These are phyloP conservation scores for Mercurialis annua DNA, from an alignment of 345 rosid species.

Conservation along the genomic window DNA sequence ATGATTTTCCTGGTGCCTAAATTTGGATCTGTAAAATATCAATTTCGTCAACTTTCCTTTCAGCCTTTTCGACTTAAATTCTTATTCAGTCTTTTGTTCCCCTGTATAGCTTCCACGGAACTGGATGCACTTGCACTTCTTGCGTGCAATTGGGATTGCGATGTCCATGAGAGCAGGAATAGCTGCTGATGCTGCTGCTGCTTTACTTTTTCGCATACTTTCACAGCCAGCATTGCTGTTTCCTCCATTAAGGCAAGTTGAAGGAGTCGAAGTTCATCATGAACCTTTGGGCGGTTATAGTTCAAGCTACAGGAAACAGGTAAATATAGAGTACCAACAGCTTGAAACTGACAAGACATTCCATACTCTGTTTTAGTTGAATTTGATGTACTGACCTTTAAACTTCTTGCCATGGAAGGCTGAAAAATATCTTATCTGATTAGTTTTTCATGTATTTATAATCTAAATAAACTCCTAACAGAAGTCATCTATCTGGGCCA, in stretches of 20 bases:
- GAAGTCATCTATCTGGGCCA: too few relatives aligned
- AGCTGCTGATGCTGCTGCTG: slow-evolving; percentile 99
- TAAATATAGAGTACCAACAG: slow-evolving; percentile 15
- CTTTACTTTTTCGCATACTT: slow-evolving; percentile 86
- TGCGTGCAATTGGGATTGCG: slow-evolving; percentile 96
- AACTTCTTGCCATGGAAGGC: slow-evolving; percentile 4
- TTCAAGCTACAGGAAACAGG: slow-evolving; percentile 87
- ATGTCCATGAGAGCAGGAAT: slow-evolving; percentile 99
- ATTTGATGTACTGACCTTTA: not conserved
- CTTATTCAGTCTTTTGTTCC: slow-evolving; percentile 20
- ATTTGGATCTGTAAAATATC: not conserved
- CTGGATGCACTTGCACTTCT: slow-evolving; percentile 99
- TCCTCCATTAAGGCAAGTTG: slow-evolving; percentile 90
- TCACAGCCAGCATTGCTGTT: slow-evolving; percentile 96
- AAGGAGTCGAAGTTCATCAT: slow-evolving; percentile 78
- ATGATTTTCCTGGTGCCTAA: not conserved
- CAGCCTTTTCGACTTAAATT: slow-evolving; percentile 9
- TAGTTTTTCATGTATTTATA: too few relatives aligned
- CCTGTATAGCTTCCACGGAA: slow-evolving; percentile 84
- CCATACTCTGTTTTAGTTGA: not conserved
- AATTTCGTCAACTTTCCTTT: not conserved
- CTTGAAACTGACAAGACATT: slow-evolving; percentile 7
- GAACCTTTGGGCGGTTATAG: slow-evolving; percentile 68
- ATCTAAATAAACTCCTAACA: too few relatives aligned
- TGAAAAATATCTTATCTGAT: not conserved